Evolutionary conservation across 1,139 yeast genomes (phyloP), one percentile per base, ranked within the genome.

Genomic region (Hansenula anomala): DNA sequence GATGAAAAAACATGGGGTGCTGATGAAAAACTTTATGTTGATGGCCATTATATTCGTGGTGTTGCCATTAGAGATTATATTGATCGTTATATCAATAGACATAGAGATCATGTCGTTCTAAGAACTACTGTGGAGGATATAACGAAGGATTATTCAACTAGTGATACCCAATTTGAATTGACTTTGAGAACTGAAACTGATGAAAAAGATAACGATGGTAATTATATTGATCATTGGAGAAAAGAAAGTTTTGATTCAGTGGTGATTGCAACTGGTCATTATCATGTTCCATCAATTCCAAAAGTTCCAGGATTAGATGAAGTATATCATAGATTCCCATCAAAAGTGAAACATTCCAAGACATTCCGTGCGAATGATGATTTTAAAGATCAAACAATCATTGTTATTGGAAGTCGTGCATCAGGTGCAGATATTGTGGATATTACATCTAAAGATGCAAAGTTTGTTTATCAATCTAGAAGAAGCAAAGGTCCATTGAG

Each of bases 181-280:
- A 62, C 69, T 0, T 40, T 67, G 18, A 56, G 73, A 42, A 33
- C 38, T 12, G 55, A 52, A 28, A 38, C 47, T 2, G 47, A 41
- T n/a, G 39, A 35, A 10, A 33, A 14, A 12, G 55, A 57, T 36
- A 45, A 47, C 6, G 42, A 49, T 3, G 55, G 55, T 31, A 52
- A 52, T 4, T 41, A 42, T 2, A 28, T 54, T 8, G 67, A 63
- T 38, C 34, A 38, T 17, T 73, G 73, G 78, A 69, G 58, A 45
- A 59, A 54, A 25, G 63, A 67, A 33, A 56, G 56, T 17, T 76
- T 66, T 48, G 80, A 75, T 54, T 69, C 71, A n/a, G 66, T 75
- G 4, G 67, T 75, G 5, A 58, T 75, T 11, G 73, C 80, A 1
- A 68, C 71, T 33, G 83, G 83, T 15, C 81, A 76, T 50, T 77